Base-by-base conservation (phyloP, 2,329 filamentous ascomycete genomes). In the Achaetomium macrosporum region DNA sequence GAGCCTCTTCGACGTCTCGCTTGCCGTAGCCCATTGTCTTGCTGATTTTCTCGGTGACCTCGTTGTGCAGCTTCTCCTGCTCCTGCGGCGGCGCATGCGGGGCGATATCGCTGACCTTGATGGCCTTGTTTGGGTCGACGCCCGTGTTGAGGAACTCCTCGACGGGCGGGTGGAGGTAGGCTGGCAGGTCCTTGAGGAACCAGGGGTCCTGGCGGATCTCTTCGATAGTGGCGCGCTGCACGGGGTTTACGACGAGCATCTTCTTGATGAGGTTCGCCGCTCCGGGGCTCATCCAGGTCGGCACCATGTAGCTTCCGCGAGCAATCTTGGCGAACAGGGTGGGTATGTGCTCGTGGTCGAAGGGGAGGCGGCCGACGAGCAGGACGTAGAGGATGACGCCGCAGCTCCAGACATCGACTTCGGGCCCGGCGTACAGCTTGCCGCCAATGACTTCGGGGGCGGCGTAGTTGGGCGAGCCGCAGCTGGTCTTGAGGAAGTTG, bases 361-460 rank as follows among this genome's bases (percentile, higher is more conserved):
- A 99, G 9, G 93, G 93, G 42, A 99, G 76, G 58, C 88, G 81
- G 52, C 88, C 88, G 29, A 89, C 87, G 31, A 93, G 75, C 59
- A 93, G 74, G 37, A 91, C 88, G 69, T 90, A 93, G 41, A 93
- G 78, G 65, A 96, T 96, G 59, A 96, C 90, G 56, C 90, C 90
- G 66, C 91, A 87, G 70, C 92, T 97, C 93, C 93, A 99, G 2
- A 99, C 93, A 68, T 99, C 93, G 36, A 99, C 93, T 71, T 99
- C 93, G 0, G 93, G 92, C 1, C 93, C 93, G 16, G 93, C 93
- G 67, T 99, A 99, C 50, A 97, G 77, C 76, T 97, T 99, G 20
- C 93, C 93, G 51, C 91, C 93, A 65, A 99, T 97, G 56, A 99
- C 93, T 69, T 99, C 93, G 7, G 93, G 93, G 1, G 93, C 93